These are phyloP conservation scores for Penicillium fuscoglaucum DNA, from an alignment of 2,329 filamentous ascomycete genomes.

Conservation along the genomic window DNA sequence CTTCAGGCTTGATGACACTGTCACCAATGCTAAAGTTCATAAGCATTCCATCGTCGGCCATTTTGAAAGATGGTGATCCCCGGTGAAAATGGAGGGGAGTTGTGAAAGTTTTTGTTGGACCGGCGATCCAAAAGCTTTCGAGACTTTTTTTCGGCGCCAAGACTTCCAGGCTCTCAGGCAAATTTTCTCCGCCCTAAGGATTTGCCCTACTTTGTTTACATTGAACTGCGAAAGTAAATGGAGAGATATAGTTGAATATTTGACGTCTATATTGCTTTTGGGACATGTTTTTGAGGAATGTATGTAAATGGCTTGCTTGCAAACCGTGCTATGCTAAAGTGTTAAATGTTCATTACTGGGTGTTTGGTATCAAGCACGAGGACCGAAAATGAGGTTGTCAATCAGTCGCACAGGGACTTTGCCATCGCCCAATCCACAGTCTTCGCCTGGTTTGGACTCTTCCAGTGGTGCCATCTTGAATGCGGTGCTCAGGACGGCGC, in stretches of 20 bases:
- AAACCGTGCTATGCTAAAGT: background rate
- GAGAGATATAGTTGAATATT: conserved; percentile 6
- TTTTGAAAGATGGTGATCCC: conserved; percentile 41
- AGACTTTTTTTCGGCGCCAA: conserved; percentile 29
- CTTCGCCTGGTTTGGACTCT: conserved; percentile 66
- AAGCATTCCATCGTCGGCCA: conserved; percentile 95
- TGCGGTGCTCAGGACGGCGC: conserved; percentile 85
- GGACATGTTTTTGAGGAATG: background rate
- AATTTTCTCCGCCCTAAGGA: conserved; percentile 38
- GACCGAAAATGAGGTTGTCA: conserved; percentile 79
- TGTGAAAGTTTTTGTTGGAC: conserved; percentile 8
- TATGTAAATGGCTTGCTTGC: background rate
- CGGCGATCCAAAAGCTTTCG: conserved; percentile 18
- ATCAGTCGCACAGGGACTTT: conserved; percentile 82
- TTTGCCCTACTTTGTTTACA: conserved; percentile 35
- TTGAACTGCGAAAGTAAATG: background rate
- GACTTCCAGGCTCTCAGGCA: conserved; percentile 22
- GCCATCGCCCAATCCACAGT: conserved; percentile 67
- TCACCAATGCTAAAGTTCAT: conserved; percentile 84
- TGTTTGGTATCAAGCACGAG: conserved; percentile 20
- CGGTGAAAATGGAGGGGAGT: background rate
- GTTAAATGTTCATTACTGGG: background rate
- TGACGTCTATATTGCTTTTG: background rate
- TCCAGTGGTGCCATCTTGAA: conserved; percentile 86
- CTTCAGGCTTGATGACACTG: conserved; percentile 60